phyloP scores from a whole-genome alignment of 345 rosid genomes.

The Melaleuca alternifolia region DNA sequence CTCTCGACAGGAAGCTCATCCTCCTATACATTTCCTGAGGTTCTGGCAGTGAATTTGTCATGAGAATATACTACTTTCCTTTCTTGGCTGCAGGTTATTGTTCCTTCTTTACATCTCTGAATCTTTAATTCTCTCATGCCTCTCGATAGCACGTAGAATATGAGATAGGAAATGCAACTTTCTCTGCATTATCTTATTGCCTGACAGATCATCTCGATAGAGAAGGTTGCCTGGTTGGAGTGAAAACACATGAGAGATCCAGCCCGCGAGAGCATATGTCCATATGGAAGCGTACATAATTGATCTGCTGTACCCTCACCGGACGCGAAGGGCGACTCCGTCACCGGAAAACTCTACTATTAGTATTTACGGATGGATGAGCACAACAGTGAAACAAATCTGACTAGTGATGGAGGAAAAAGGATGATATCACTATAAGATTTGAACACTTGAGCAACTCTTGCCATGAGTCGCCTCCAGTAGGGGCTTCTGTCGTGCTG shows the following conservation, averaged over 20 bases:
- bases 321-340: neutral
- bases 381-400: neutral
- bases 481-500: neutral
- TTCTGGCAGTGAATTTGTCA: neutral
- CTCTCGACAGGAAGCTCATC: neutral
- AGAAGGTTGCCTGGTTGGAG: neutral
- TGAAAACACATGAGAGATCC: neutral
- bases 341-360: neutral
- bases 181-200: neutral
- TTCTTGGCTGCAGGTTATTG: neutral
- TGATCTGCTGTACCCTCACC: neutral
- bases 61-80: neutral
- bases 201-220: neutral
- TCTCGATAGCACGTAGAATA: neutral
- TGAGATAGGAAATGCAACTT: neutral
- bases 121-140: neutral
- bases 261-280: neutral
- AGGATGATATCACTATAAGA: neutral
- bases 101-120: neutral
- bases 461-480: neutral
- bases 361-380: neutral
- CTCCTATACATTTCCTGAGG: neutral
- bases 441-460: neutral
- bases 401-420: neutral
- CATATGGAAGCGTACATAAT: neutral